Evolutionary conservation across 2,329 filamentous ascomycete genomes (phyloP).

Genomic region (Periconia sp.): DNA sequence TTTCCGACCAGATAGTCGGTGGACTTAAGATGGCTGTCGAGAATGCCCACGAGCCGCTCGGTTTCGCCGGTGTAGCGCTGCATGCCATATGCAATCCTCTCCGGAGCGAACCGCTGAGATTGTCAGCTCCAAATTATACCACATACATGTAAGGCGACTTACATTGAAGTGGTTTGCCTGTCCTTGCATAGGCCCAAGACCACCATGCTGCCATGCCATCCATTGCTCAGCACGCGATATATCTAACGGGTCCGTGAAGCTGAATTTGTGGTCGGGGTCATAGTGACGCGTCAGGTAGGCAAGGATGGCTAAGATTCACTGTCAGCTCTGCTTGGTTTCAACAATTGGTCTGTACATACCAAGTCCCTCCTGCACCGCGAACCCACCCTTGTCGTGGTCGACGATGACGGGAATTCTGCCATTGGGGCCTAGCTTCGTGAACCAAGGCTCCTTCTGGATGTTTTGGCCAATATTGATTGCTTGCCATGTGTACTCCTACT

Average conservation of each 20-base stretch:
- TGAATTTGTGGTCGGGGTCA: slow-evolving; percentile 54
- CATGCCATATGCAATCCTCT: slow-evolving; percentile 52
- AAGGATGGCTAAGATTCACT: slow-evolving; percentile 48
- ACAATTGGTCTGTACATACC: slow-evolving; percentile 23
- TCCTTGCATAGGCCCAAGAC: slow-evolving; percentile 52
- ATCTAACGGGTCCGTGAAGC: slow-evolving; percentile 55
- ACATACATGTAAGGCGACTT: not conserved
- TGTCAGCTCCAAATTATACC: slow-evolving; percentile 15
- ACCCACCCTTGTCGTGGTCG: slow-evolving; percentile 67
- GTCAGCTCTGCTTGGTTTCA: slow-evolving; percentile 10
- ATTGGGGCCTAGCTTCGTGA: slow-evolving; percentile 67
- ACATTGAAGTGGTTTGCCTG: slow-evolving; percentile 49
- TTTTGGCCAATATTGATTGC: slow-evolving; percentile 64
- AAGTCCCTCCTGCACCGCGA: slow-evolving; percentile 57
- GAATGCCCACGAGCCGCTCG: slow-evolving; percentile 53
- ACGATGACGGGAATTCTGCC: slow-evolving; percentile 70
- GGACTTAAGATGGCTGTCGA: slow-evolving; percentile 50
- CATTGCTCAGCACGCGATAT: slow-evolving; percentile 62
- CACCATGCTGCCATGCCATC: slow-evolving; percentile 65
- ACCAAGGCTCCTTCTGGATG: slow-evolving; percentile 72
- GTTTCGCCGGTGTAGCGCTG: slow-evolving; percentile 56
- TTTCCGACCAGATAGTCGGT: slow-evolving; percentile 53
- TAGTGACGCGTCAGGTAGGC: slow-evolving; percentile 54
- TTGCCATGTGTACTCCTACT: slow-evolving; percentile 63
- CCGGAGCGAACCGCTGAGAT: slow-evolving; percentile 47